Evolutionary conservation across 768 basidiomycete species (phyloP).

Genomic region (Rossbeevera mucosa): DNA sequence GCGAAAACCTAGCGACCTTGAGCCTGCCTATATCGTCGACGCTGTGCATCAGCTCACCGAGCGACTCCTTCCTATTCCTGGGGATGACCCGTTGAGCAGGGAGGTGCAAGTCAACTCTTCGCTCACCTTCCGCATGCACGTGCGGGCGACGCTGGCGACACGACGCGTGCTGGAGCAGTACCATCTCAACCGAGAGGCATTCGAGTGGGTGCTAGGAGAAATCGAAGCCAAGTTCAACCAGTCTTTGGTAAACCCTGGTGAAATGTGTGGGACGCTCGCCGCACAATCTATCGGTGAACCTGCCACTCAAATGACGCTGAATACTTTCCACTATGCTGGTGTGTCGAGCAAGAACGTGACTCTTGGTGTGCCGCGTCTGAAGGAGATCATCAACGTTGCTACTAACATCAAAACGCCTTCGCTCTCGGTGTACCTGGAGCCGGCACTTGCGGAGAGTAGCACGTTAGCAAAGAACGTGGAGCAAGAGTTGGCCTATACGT

Average conservation of each 20-base stretch:
- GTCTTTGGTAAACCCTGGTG: slow-evolving; percentile 87
- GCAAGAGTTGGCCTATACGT: slow-evolving; percentile 91
- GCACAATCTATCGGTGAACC: slow-evolving; percentile 99
- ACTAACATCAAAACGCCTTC: slow-evolving; percentile 98
- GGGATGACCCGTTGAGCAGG: slow-evolving; percentile 65
- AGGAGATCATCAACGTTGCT: slow-evolving; percentile 99
- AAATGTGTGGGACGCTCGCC: slow-evolving; percentile 98
- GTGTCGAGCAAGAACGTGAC: slow-evolving; percentile 99
- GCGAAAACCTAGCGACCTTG: slow-evolving; percentile 88
- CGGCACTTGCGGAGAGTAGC: slow-evolving; percentile 58
- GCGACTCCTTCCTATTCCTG: slow-evolving; percentile 83
- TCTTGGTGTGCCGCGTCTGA: slow-evolving; percentile 96
- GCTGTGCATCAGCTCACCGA: slow-evolving; percentile 68
- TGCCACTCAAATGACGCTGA: slow-evolving; percentile 98
- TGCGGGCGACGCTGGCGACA: slow-evolving; percentile 83
- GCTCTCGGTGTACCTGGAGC: slow-evolving; percentile 83
- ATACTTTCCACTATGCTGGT: slow-evolving; percentile 99
- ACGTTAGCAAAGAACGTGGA: slow-evolving; percentile 81
- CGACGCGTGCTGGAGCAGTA: slow-evolving; percentile 84
- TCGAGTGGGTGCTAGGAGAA: slow-evolving; percentile 96
- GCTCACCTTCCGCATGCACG: slow-evolving; percentile 87
- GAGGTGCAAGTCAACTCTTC: slow-evolving; percentile 89
- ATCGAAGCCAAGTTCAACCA: slow-evolving; percentile 95
- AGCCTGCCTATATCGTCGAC: slow-evolving; percentile 82
- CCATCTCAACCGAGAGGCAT: slow-evolving; percentile 88